phyloP scores from a whole-genome alignment of 2,329 filamentous ascomycete species.

The Fusarium luffae region DNA sequence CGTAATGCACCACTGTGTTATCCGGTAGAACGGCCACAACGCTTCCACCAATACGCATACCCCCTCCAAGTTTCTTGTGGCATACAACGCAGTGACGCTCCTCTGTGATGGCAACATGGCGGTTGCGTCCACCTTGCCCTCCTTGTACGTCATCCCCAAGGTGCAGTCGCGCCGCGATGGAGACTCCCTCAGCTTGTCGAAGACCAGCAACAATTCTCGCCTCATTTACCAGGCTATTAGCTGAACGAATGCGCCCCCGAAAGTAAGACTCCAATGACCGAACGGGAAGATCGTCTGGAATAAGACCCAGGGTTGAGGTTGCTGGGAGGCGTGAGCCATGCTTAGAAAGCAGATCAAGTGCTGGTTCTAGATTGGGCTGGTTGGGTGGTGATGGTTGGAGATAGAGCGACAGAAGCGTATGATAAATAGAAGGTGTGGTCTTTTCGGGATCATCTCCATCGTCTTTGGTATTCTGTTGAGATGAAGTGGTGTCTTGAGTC shows the following conservation, averaged over 20 bases:
- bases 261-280: constrained; percentile 89
- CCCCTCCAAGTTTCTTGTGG: constrained; percentile 87
- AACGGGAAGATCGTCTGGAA: constrained; percentile 83
- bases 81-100: constrained; percentile 92
- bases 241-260: constrained; percentile 85
- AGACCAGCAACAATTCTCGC: constrained; percentile 80
- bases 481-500: constrained; percentile 59
- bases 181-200: constrained; percentile 81
- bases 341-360: constrained; percentile 86
- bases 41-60: constrained; percentile 87
- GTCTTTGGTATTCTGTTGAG: constrained; percentile 50
- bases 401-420: constrained; percentile 89
- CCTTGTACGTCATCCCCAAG: constrained; percentile 74
- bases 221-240: constrained; percentile 84
- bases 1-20: constrained; percentile 83
- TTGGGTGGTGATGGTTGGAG: constrained; percentile 81
- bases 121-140: constrained; percentile 64
- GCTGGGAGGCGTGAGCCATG: constrained; percentile 94
- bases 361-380: constrained; percentile 78
- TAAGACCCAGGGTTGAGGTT: constrained; percentile 83
- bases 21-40: constrained; percentile 92
- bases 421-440: constrained; percentile 82
- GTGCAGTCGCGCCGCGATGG: constrained; percentile 76
- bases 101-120: constrained; percentile 83
- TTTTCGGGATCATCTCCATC: constrained; percentile 58